phyloP scores from a whole-genome alignment of 495 filamentous ascomycete species.

The Friedmanniomyces simplex region DNA sequence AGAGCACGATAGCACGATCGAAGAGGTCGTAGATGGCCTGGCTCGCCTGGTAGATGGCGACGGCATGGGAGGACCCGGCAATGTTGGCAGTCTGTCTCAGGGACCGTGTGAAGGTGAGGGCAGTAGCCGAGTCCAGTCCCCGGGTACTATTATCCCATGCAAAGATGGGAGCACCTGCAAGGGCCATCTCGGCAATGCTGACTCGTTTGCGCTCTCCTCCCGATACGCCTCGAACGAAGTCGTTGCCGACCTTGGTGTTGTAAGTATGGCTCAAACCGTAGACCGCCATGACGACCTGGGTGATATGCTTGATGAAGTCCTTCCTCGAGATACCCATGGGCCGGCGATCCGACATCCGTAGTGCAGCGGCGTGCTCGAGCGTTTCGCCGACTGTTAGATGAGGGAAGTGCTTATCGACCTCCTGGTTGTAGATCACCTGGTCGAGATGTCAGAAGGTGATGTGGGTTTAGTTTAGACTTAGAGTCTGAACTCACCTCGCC shows the following conservation, averaged over 20 bases:
- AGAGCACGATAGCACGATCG: slow-evolving; percentile 40
- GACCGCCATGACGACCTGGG: slow-evolving; percentile 20
- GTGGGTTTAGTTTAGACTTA: background rate
- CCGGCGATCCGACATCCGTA: background rate
- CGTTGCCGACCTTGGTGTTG: slow-evolving; percentile 26
- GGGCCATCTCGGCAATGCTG: slow-evolving; percentile 15
- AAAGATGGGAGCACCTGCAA: slow-evolving; percentile 9
- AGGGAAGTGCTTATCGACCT: slow-evolving; percentile 64
- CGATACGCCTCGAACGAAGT: slow-evolving; percentile 23
- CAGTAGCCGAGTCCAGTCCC: slow-evolving; percentile 19
- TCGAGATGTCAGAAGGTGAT: background rate
- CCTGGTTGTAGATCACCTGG: slow-evolving; percentile 37
- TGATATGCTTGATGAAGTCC: slow-evolving; percentile 9
- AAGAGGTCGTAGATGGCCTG: slow-evolving; percentile 23
- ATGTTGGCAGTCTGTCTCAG: slow-evolving; percentile 10
- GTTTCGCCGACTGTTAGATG: slow-evolving; percentile 32
- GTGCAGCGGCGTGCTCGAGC: slow-evolving; percentile 25
- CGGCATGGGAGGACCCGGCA: slow-evolving; percentile 7
- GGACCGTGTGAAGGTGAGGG: slow-evolving; percentile 16
- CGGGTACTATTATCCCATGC: slow-evolving; percentile 23
- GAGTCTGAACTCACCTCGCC: slow-evolving; percentile 36
- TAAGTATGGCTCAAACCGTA: slow-evolving; percentile 21
- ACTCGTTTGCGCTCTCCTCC: slow-evolving; percentile 29
- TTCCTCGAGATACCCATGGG: background rate
- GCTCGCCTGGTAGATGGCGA: slow-evolving; percentile 22